A percentile compares a stretch with the other conserved stretches of the same genome.
Evolutionary conservation across 805 yeast genomes (phyloP).

Genomic region (Candida tammaniensis): DNA sequence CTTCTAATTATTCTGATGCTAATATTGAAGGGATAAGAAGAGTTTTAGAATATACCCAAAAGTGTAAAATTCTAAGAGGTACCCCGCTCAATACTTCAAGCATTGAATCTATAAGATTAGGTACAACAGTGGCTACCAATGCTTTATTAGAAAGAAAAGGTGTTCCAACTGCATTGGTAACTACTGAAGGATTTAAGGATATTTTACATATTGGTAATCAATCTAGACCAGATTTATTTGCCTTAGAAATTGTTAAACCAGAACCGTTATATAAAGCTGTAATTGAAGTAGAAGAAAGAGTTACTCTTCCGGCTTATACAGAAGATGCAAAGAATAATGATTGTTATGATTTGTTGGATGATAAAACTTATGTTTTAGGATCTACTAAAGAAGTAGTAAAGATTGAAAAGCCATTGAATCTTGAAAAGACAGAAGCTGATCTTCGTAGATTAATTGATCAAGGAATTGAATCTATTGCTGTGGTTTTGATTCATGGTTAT

Average conservation of each 20-base stretch:
- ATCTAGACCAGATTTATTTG: slow-evolving; percentile 84
- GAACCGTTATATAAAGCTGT: slow-evolving; percentile 70
- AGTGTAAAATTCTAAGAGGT: slow-evolving; percentile 49
- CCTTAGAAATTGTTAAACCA: slow-evolving; percentile 66
- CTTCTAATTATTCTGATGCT: slow-evolving; percentile 79
- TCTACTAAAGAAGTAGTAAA: slow-evolving; percentile 20
- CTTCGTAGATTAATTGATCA: slow-evolving; percentile 20
- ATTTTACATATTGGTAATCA: slow-evolving; percentile 81
- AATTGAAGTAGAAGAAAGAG: slow-evolving; percentile 82
- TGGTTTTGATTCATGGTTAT: slow-evolving; percentile 34
- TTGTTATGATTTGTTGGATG: slow-evolving; percentile 9
- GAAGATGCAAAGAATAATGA: slow-evolving; percentile 44
- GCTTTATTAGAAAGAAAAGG: slow-evolving; percentile 90
- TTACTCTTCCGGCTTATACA: slow-evolving; percentile 65
- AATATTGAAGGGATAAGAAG: slow-evolving; percentile 87
- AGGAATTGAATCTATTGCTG: slow-evolving; percentile 24
- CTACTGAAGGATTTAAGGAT: slow-evolving; percentile 85
- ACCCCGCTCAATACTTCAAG: slow-evolving; percentile 40
- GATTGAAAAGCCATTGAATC: slow-evolving; percentile 25
- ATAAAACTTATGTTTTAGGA: slow-evolving; percentile 29
- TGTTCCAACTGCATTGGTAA: slow-evolving; percentile 74
- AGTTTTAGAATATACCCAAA: slow-evolving; percentile 56
- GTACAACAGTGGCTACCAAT: slow-evolving; percentile 92
- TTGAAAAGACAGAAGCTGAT: slow-evolving; percentile 15
- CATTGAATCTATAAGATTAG: slow-evolving; percentile 73